Percentiles rank a stretch among this genome's conserved stretches.
phyloP scores from a whole-genome alignment of 2,329 filamentous ascomycete species.

The Hypocrella siamensis region DNA sequence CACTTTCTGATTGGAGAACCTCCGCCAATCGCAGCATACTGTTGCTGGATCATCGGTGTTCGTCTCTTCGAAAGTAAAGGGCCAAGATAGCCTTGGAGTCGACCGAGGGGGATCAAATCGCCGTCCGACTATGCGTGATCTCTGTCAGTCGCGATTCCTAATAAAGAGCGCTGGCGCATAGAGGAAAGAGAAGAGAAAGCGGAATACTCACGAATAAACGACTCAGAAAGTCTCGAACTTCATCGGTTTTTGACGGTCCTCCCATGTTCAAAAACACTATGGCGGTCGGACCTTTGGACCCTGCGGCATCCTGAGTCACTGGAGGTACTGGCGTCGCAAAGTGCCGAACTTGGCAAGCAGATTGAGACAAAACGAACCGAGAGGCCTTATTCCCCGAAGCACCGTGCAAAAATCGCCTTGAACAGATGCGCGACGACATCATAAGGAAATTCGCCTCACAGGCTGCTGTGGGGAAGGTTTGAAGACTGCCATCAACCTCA shows the following conservation, averaged over 20 bases:
- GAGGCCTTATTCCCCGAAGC: conserved; percentile 11
- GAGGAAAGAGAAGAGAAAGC: background rate
- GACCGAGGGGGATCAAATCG: conserved; percentile 89
- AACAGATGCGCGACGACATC: conserved; percentile 17
- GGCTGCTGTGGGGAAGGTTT: background rate
- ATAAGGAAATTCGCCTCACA: conserved; percentile 1
- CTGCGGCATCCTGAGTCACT: conserved; percentile 61
- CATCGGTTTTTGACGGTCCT: conserved; percentile 71
- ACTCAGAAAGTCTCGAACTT: conserved; percentile 81
- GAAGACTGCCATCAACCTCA: background rate
- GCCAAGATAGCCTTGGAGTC: conserved; percentile 79
- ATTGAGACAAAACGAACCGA: conserved; percentile 13
- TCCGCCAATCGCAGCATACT: conserved; percentile 88
- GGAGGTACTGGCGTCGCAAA: conserved; percentile 42
- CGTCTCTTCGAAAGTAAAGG: conserved; percentile 72
- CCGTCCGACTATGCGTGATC: conserved; percentile 52
- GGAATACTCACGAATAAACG: conserved; percentile 63
- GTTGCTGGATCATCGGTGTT: conserved; percentile 92
- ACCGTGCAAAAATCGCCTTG: conserved; percentile 14
- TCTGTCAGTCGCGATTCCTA: conserved; percentile 2
- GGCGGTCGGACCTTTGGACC: conserved; percentile 69
- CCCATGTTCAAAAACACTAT: conserved; percentile 99
- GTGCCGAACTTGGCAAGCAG: conserved; percentile 14
- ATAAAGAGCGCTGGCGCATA: too few relatives aligned
- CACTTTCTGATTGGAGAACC: conserved; percentile 97